Conservation (phyloP, 2,329 filamentous ascomycete genomes). For the Fusarium multiceps region DNA sequence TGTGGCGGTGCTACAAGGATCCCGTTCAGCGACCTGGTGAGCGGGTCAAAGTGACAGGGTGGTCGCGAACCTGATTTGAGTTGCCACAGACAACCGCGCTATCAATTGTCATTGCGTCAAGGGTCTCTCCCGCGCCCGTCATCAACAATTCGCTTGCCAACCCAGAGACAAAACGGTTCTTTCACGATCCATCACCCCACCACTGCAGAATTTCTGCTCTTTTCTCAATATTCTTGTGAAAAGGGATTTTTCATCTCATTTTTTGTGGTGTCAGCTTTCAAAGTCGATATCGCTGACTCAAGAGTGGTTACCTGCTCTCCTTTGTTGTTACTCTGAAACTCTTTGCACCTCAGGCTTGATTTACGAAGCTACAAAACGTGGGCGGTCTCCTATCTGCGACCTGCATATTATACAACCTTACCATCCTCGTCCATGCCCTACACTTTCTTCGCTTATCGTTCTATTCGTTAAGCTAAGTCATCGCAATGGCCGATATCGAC, state of each 20-base stretch:
- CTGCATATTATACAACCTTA: slow-evolving; percentile 27
- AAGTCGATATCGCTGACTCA: neutral
- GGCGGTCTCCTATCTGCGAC: slow-evolving; percentile 31
- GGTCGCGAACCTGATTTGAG: slow-evolving; percentile 37
- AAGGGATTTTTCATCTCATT: neutral
- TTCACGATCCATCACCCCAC: slow-evolving; percentile 40
- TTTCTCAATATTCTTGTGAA: slow-evolving; percentile 11
- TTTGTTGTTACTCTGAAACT: slow-evolving; percentile 27
- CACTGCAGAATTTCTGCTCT: slow-evolving; percentile 14
- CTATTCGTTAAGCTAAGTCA: slow-evolving; percentile 19
- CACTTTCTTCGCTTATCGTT: slow-evolving; percentile 11
- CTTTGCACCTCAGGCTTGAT: slow-evolving; percentile 2
- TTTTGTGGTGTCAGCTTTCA: neutral
- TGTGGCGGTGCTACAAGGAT: slow-evolving; percentile 29
- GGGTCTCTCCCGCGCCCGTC: slow-evolving; percentile 38
- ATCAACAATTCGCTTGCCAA: slow-evolving; percentile 42
- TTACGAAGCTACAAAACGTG: slow-evolving; percentile 20
- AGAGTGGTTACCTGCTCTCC: slow-evolving; percentile 14
- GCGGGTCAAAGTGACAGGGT: slow-evolving; percentile 43
- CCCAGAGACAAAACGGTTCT: slow-evolving; percentile 33
- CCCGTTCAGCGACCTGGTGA: neutral
- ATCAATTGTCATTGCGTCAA: slow-evolving; percentile 49
- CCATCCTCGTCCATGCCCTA: slow-evolving; percentile 20
- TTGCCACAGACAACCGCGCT: slow-evolving; percentile 57
- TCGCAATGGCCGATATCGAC: slow-evolving; percentile 72